Evolutionary conservation across 495 filamentous ascomycete species (phyloP).

Genomic region (Neurospora sp.): DNA sequence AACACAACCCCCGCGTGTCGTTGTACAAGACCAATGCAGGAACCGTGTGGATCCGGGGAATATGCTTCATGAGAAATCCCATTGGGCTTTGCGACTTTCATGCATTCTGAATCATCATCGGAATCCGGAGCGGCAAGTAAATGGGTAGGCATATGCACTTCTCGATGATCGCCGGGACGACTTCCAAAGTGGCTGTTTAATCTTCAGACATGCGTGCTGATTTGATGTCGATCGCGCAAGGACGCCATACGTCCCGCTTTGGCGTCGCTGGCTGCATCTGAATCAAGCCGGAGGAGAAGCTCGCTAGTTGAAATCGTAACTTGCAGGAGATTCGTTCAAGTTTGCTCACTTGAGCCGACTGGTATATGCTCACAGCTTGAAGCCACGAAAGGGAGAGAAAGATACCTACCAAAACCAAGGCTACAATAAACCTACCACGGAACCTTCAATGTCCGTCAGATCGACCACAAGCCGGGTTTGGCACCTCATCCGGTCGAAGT

Average conservation of each 20-base stretch:
- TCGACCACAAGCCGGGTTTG: neutral
- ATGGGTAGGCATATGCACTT: neutral
- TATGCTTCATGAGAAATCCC: neutral
- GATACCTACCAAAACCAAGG: neutral
- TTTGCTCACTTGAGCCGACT: neutral
- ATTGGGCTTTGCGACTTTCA: neutral
- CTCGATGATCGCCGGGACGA: neutral
- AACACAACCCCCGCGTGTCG: neutral
- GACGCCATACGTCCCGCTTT: neutral
- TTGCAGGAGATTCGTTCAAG: neutral
- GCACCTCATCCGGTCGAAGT: neutral
- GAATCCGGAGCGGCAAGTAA: neutral
- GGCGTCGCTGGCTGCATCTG: neutral
- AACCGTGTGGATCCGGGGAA: neutral
- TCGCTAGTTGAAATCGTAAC: neutral
- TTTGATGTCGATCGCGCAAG: neutral
- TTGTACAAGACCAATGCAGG: neutral
- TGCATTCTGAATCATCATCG: neutral
- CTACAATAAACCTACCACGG: neutral
- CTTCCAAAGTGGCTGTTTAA: neutral
- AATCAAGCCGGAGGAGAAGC: neutral
- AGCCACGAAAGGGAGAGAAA: neutral
- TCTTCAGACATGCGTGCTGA: neutral
- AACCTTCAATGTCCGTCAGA: neutral
- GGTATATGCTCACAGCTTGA: neutral